Evolutionary conservation across 2,329 filamentous ascomycete species (phyloP).

Genomic region (Immersiporthe knoxdaviesiana): DNA sequence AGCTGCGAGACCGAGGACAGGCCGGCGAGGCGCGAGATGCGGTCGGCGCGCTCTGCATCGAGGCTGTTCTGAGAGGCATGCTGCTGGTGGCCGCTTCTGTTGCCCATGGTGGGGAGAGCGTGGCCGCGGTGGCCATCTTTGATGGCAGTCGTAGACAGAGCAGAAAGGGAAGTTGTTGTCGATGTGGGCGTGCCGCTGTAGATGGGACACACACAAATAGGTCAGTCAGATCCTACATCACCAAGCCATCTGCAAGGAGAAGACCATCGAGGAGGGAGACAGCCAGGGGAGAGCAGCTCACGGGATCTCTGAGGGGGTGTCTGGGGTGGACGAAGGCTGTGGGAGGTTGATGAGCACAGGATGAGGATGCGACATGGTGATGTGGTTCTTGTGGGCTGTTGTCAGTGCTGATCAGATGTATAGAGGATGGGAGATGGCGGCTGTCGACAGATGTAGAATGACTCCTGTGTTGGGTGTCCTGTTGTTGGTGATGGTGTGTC

Average conservation of each 20-base stretch:
- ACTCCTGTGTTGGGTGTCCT: not conserved
- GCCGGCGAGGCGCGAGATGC: constrained; percentile 92
- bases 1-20: constrained; percentile 84
- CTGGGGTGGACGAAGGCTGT: constrained; percentile 77
- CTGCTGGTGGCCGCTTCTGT: constrained; percentile 61
- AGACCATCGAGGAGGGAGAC: not conserved
- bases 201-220: constrained; percentile 20
- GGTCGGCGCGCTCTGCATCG: constrained; percentile 90
- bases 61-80: constrained; percentile 71
- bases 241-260: not conserved
- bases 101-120: constrained; percentile 61
- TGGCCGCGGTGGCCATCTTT: constrained; percentile 93
- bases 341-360: constrained; percentile 84
- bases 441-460: not conserved
- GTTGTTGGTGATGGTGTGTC: not conserved
- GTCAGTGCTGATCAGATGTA: not conserved
- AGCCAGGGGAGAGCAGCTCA: constrained; percentile 52
- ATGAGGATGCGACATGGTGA: constrained; percentile 41
- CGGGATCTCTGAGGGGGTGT: constrained; percentile 89
- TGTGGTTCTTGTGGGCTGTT: not conserved
- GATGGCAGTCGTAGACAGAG: constrained; percentile 90
- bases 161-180: constrained; percentile 86
- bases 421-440: not conserved
- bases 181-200: constrained; percentile 88
- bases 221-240: constrained; percentile 27